Evolutionary conservation across 768 basidiomycete species (phyloP).

Genomic region (Leccinum pellstonianum): DNA sequence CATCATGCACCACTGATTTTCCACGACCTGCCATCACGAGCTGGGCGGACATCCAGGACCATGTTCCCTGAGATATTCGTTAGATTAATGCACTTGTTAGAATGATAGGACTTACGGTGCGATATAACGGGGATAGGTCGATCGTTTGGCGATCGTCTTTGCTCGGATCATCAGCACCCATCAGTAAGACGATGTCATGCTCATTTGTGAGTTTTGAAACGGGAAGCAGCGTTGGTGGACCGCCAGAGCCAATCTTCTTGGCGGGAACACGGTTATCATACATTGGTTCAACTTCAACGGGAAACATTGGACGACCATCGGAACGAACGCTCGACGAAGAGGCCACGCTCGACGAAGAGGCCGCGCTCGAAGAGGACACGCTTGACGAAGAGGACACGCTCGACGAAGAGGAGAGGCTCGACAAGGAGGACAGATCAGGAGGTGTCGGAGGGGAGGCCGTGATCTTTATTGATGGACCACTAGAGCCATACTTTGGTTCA

Average conservation of each 20-base stretch:
- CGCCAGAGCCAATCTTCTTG: background rate
- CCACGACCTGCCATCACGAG: background rate
- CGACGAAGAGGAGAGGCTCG: too few species aligned
- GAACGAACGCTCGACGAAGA: background rate
- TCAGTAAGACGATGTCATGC: background rate
- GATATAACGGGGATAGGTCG: background rate
- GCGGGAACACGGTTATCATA: background rate
- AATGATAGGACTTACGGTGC: background rate
- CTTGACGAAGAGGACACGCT: too few species aligned
- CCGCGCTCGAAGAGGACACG: too few species aligned
- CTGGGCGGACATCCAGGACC: background rate
- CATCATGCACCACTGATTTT: background rate
- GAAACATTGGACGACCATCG: background rate
- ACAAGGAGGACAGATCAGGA: too few species aligned
- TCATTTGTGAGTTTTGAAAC: background rate
- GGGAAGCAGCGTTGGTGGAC: background rate
- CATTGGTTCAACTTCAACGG: background rate
- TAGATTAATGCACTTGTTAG: background rate
- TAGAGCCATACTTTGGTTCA: too few species aligned
- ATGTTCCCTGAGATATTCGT: background rate
- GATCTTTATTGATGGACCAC: too few species aligned
- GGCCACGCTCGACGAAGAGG: too few species aligned
- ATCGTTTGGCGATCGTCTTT: background rate
- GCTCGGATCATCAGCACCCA: background rate
- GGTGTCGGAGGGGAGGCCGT: too few species aligned